phyloP scores from a whole-genome alignment of 2,329 filamentous ascomycete species.

The Monilinia polystroma region DNA sequence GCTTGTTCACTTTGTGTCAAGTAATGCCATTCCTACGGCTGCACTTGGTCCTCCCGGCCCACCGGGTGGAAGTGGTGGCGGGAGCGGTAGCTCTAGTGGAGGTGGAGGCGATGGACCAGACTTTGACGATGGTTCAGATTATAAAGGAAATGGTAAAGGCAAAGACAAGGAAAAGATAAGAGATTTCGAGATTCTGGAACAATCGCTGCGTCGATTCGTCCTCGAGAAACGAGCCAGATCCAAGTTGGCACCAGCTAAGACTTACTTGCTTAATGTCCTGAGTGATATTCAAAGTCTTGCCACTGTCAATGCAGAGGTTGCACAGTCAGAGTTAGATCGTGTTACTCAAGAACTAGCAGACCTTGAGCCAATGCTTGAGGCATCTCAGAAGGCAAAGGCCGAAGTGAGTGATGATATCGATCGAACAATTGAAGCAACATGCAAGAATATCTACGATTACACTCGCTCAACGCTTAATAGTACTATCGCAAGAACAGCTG shows the following conservation, averaged over 20 bases:
- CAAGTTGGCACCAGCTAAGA: constrained; percentile 92
- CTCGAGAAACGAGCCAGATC: constrained; percentile 93
- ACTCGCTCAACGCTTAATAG: constrained; percentile 72
- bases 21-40: constrained; percentile 83
- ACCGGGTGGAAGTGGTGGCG: constrained; percentile 54
- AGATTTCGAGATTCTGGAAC: constrained; percentile 87
- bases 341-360: constrained; percentile 77
- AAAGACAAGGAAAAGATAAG: constrained; percentile 85
- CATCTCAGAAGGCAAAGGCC: constrained; percentile 74
- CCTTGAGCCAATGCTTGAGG: constrained; percentile 81
- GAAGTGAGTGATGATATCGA: constrained; percentile 83
- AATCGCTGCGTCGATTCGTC: constrained; percentile 86
- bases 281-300: constrained; percentile 83
- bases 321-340: constrained; percentile 78
- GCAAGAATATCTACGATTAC: constrained; percentile 80
- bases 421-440: constrained; percentile 77
- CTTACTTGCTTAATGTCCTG: constrained; percentile 90
- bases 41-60: constrained; percentile 46
- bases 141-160: constrained; percentile 67
- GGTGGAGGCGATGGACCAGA: constrained; percentile 49
- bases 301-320: constrained; percentile 82
- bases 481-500: constrained; percentile 76
- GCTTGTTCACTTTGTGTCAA: constrained; percentile 96
- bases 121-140: constrained; percentile 50
- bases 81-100: constrained; percentile 55